Evolutionary conservation across 2,329 filamentous ascomycete genomes (phyloP).

Genomic region (Orbilia blumenaviensis): DNA sequence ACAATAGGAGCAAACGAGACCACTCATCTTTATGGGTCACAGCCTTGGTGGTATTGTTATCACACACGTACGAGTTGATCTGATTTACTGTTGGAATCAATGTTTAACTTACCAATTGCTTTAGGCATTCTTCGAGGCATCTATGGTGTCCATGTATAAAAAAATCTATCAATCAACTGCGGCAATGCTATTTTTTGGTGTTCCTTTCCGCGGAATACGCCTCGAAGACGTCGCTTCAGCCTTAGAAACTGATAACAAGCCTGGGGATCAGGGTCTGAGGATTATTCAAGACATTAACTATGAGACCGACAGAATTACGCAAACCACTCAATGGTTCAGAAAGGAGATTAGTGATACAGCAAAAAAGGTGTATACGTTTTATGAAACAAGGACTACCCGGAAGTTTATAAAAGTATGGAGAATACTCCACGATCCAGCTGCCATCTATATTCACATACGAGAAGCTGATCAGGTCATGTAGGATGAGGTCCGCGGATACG

Average conservation of each 20-base stretch:
- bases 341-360: background rate
- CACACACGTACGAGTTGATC: slow-evolving; percentile 18
- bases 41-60: slow-evolving; percentile 35
- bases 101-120: background rate
- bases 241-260: background rate
- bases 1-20: slow-evolving; percentile 20
- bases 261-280: background rate
- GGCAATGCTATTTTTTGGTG: slow-evolving; percentile 20
- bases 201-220: slow-evolving; percentile 12
- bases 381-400: slow-evolving; percentile 25
- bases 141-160: background rate
- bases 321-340: background rate
- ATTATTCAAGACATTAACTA: slow-evolving; percentile 3
- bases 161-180: slow-evolving; percentile 19
- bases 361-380: slow-evolving; percentile 9
- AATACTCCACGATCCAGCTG: too few species aligned
- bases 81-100: background rate
- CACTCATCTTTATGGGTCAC: slow-evolving; percentile 27
- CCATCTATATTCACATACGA: background rate
- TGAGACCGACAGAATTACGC: slow-evolving; percentile 4
- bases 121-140: slow-evolving; percentile 23
- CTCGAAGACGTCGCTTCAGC: slow-evolving; percentile 22
- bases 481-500: background rate
- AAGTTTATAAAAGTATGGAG: slow-evolving; percentile 22
- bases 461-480: background rate